These are phyloP conservation scores for Fusarium mexicanum DNA, from an alignment of 2,329 filamentous ascomycete genomes.

Conservation along the genomic window DNA sequence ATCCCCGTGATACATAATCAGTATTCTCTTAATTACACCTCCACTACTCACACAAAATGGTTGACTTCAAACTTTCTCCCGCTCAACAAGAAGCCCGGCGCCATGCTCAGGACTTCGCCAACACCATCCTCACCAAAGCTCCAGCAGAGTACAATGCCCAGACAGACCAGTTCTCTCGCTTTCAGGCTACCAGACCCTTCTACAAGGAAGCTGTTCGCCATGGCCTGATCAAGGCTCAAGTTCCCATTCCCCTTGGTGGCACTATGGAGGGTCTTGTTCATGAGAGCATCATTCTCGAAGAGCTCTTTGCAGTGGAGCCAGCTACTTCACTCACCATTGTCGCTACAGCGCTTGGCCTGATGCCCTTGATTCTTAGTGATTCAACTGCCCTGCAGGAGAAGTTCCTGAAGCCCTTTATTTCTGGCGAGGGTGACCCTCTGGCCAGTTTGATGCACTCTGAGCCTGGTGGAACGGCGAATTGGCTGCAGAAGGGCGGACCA, in stretches of 20 bases:
- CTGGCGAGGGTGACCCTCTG: background rate
- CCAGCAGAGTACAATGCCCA: background rate
- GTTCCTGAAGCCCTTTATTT: background rate
- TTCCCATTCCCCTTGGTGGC: background rate
- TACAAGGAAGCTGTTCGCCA: background rate
- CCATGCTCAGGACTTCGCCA: background rate
- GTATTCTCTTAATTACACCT: background rate
- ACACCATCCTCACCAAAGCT: background rate
- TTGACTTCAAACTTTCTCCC: background rate
- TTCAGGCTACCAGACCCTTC: background rate
- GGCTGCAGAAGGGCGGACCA: background rate
- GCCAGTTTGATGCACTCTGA: conserved; percentile 9
- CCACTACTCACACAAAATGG: background rate
- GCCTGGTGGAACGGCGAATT: background rate
- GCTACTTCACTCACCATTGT: background rate
- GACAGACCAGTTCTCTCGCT: background rate
- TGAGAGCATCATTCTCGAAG: background rate
- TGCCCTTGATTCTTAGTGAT: conserved; percentile 2
- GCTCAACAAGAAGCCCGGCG: background rate
- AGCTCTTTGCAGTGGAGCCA: background rate
- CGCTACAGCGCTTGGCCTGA: background rate
- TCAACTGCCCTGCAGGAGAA: background rate
- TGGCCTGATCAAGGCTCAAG: background rate
- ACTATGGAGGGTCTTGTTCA: background rate
- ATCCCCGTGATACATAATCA: background rate